A percentile compares a stretch with the other conserved stretches of the same genome.
Conservation (phyloP, 106 monocot genomes). For the Hemerocallis citrina region DNA sequence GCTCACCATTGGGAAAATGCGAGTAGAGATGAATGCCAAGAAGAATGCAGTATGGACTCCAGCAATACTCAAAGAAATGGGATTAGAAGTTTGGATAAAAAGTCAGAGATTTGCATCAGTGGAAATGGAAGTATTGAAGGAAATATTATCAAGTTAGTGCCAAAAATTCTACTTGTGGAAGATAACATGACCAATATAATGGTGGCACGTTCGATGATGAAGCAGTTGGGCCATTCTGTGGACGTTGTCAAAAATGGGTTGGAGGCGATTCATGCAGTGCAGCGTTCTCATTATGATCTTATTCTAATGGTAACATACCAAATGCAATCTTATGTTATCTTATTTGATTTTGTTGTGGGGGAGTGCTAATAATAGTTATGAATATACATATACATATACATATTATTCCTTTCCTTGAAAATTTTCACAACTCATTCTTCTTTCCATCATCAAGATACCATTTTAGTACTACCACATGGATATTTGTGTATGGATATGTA, state of each 20-base stretch:
- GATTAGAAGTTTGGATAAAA: slow-evolving; percentile 5
- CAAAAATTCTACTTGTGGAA: slow-evolving; percentile 70
- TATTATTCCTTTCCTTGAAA: no score
- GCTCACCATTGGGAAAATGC: neutral
- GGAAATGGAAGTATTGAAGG: slow-evolving; percentile 2
- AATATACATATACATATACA: no score
- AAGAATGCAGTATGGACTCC: neutral
- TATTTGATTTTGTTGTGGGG: neutral
- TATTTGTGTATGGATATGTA: no score
- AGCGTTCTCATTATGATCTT: slow-evolving; percentile 49
- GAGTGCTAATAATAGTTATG: no score
- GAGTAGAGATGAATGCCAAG: slow-evolving; percentile 9
- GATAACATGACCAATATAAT: slow-evolving; percentile 73
- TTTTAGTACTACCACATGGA: no score
- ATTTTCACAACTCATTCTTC: no score
- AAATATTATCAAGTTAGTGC: neutral
- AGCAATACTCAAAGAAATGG: neutral
- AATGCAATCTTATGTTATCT: no score
- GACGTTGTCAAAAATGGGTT: slow-evolving; percentile 66
- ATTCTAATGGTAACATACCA: slow-evolving; percentile 58
- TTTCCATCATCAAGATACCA: no score
- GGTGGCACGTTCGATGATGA: slow-evolving; percentile 68
- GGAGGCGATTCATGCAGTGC: slow-evolving; percentile 62
- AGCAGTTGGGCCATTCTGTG: slow-evolving; percentile 47
- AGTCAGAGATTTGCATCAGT: neutral